phyloP scores from a whole-genome alignment of 1,284 basidiomycete genomes.

The Irpex sp. region DNA sequence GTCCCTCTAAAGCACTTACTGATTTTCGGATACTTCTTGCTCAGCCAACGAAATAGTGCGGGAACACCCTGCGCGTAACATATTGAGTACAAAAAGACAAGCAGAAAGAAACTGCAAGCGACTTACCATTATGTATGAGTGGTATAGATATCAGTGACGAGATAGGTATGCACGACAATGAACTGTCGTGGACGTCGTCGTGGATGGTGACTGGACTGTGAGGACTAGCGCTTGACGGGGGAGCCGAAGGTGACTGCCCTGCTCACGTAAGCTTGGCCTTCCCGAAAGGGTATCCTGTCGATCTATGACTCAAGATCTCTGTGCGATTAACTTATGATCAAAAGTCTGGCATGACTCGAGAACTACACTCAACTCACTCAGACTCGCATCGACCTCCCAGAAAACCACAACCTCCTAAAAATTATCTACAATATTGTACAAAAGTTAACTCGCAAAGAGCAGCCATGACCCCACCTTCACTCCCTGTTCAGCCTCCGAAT shows the following conservation, averaged over 20 bases:
- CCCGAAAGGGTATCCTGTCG: not conserved
- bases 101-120: not conserved
- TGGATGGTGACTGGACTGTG: slow-evolving; percentile 2
- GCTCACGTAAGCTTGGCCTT: not conserved
- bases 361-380: slow-evolving; percentile 12
- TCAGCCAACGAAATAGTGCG: slow-evolving; percentile 92
- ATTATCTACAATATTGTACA: not conserved
- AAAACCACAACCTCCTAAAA: not conserved
- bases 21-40: slow-evolving; percentile 96
- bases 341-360: slow-evolving; percentile 19
- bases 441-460: not conserved
- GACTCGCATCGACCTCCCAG: slow-evolving; percentile 2
- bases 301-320: slow-evolving; percentile 1
- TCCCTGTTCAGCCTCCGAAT: slow-evolving; percentile 25
- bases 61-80: slow-evolving; percentile 74
- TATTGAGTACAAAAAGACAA: not conserved
- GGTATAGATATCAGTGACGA: not conserved
- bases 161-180: not conserved
- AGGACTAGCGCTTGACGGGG: not conserved
- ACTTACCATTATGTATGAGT: slow-evolving; percentile 15
- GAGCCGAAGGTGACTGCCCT: not conserved
- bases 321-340: slow-evolving; percentile 5
- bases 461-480: slow-evolving; percentile 23
- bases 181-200: slow-evolving; percentile 6
- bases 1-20: slow-evolving; percentile 42